phyloP scores from a whole-genome alignment of 148 eudicot genomes.

The Pouteria glomerata region DNA sequence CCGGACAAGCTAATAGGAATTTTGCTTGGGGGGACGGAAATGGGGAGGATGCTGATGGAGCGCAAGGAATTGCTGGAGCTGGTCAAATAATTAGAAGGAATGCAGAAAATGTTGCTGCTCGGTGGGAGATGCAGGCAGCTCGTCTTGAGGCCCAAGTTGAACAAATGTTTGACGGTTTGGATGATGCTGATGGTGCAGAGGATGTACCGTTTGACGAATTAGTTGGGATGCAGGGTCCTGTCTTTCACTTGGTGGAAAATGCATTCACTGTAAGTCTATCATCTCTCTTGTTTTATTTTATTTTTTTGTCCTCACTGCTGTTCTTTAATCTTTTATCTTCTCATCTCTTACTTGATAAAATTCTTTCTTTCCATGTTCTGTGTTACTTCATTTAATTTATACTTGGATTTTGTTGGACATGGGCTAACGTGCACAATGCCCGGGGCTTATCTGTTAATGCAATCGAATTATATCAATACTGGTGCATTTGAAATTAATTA shows the following conservation, averaged over 20 bases:
- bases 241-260: constrained; percentile 92
- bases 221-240: constrained; percentile 99
- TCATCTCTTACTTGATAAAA: not conserved
- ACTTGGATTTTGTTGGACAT: not conserved
- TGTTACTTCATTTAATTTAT: not conserved
- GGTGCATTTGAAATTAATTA: not conserved
- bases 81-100: constrained; percentile 80
- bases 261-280: constrained; percentile 72
- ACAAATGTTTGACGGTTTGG: constrained; percentile 97
- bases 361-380: not conserved
- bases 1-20: constrained; percentile 65
- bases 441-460: not conserved
- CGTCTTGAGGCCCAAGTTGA: constrained; percentile 98
- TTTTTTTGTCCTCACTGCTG: not conserved
- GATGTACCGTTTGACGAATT: constrained; percentile 99
- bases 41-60: constrained; percentile 78
- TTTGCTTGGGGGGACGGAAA: constrained; percentile 63
- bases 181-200: constrained; percentile 98
- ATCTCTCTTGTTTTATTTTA: not conserved
- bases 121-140: constrained; percentile 99
- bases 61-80: constrained; percentile 86
- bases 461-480: not conserved
- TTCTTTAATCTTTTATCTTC: not conserved
- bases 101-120: constrained; percentile 95
- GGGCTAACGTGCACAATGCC: not conserved